Conservation (phyloP, 441 rosid genomes). For the Mallotus japonicus region DNA sequence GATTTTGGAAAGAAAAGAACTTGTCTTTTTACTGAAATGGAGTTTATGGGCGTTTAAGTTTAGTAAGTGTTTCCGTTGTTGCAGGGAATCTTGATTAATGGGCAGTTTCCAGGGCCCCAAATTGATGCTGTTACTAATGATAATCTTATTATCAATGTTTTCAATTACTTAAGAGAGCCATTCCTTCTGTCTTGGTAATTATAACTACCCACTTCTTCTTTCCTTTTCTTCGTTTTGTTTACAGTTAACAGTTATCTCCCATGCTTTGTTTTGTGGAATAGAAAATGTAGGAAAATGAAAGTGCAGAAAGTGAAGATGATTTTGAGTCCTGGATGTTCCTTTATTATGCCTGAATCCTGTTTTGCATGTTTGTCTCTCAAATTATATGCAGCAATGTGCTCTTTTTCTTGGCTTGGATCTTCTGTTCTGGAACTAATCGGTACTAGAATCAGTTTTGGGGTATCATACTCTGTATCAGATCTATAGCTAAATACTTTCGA, state of each 20-base stretch:
- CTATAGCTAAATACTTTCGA: neutral
- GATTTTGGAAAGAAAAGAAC: neutral
- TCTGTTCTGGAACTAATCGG: constrained; percentile 2
- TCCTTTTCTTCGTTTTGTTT: constrained; percentile 11
- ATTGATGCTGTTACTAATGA: constrained; percentile 82
- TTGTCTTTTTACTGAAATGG: neutral
- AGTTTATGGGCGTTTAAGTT: neutral
- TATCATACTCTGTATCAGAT: constrained; percentile 15
- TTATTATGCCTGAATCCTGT: constrained; percentile 6
- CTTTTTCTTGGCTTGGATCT: neutral
- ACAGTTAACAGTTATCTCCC: neutral
- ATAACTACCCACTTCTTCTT: constrained; percentile 38
- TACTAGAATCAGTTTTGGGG: neutral
- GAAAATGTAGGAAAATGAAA: constrained; percentile 25
- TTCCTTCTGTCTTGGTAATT: constrained; percentile 40
- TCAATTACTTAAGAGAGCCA: constrained; percentile 39
- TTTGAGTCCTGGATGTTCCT: constrained; percentile 4
- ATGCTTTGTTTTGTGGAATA: constrained; percentile 15
- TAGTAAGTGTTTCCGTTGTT: neutral
- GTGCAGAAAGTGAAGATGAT: neutral
- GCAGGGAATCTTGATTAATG: constrained; percentile 91
- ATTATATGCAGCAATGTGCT: neutral
- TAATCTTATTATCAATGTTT: constrained; percentile 79
- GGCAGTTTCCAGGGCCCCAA: constrained; percentile 94
- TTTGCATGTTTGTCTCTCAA: constrained; percentile 2